These are phyloP conservation scores for Akebia trifoliata DNA, from an alignment of 164 flowering plant species.

Conservation along the genomic window DNA sequence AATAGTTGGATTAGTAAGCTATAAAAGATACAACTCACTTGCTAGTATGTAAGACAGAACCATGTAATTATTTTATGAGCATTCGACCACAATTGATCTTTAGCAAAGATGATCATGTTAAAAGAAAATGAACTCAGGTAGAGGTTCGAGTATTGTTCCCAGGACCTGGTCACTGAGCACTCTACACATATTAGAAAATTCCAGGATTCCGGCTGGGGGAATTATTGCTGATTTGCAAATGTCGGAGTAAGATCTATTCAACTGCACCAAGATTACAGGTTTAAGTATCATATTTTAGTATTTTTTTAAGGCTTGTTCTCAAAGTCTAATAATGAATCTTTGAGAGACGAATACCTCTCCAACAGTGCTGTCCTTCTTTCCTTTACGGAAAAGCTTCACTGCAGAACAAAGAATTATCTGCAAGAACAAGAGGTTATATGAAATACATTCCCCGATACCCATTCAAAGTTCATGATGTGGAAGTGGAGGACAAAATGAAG, in stretches of 20 bases:
- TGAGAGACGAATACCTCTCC: constrained; percentile 51
- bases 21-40: too few relatives aligned
- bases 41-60: too few relatives aligned
- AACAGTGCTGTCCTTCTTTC: constrained; percentile 67
- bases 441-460: neutral
- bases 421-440: constrained; percentile 3
- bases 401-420: constrained; percentile 86
- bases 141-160: neutral
- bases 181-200: constrained; percentile 71
- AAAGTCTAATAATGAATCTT: too few relatives aligned
- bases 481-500: neutral
- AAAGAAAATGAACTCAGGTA: neutral
- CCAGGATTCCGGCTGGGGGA: constrained; percentile 60
- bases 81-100: too few relatives aligned
- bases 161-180: constrained; percentile 87
- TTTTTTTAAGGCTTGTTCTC: too few relatives aligned
- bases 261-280: constrained; percentile 31
- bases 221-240: constrained; percentile 59
- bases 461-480: neutral
- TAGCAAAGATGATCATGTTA: neutral
- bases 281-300: too few relatives aligned
- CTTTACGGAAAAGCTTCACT: constrained; percentile 60
- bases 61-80: too few relatives aligned
- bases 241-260: constrained; percentile 65
- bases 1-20: neutral